Conservation (phyloP, 176 grass and related monocot species). For the Oryza meyeriana region DNA sequence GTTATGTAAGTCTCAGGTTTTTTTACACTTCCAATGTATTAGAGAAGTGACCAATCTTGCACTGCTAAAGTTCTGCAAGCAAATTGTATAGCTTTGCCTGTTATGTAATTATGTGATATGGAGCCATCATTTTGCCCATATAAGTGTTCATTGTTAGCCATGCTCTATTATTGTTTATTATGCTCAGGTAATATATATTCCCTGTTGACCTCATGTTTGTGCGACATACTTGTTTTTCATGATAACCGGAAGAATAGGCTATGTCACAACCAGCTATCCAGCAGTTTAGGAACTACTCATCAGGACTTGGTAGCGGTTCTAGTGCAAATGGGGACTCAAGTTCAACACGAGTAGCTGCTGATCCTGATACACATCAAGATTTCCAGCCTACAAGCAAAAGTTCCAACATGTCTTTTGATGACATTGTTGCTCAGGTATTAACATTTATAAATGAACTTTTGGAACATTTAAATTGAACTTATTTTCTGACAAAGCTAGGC, state of each 20-base stretch:
- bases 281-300: constrained; percentile 49
- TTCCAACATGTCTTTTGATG: constrained; percentile 39
- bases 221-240: no score
- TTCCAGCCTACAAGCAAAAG: constrained; percentile 73
- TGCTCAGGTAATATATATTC: no score
- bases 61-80: background rate
- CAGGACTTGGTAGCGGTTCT: constrained; percentile 39
- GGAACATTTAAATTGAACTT: constrained; percentile 2
- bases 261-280: constrained; percentile 35
- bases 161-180: no score
- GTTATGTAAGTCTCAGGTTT: background rate
- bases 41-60: background rate
- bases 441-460: constrained; percentile 4
- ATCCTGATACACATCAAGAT: constrained; percentile 74
- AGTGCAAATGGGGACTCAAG: constrained; percentile 14
- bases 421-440: constrained; percentile 53
- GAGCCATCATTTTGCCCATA: no score
- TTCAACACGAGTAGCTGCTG: constrained; percentile 44
- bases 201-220: no score
- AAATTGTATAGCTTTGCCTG: background rate
- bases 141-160: no score
- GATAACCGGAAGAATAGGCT: constrained; percentile 3
- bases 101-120: background rate
- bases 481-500: background rate
- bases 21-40: background rate